Base-by-base conservation (phyloP, 2,329 filamentous ascomycete species). In the Teratosphaeria destructans region DNA sequence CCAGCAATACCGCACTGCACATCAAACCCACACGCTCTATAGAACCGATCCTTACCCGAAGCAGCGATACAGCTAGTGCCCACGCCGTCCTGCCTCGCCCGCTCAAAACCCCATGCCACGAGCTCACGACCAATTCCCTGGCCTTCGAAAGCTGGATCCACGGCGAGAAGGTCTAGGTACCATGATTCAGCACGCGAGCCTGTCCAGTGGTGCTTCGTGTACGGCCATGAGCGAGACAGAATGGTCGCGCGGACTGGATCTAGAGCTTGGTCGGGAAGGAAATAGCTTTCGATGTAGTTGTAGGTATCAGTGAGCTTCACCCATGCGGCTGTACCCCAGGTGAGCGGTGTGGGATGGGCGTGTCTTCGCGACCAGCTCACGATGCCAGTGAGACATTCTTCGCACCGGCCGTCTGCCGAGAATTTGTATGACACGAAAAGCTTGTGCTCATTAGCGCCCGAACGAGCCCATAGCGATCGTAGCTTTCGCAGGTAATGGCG, bases 61-160 rank as follows among this genome's bases (percentile, higher is more conserved):
- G 67, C 64, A 55, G 60, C 59, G 5, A 70, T 64, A 29, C 69
- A 64, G 56, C 66, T 66, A 16, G 64, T 64, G 23, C 73, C 63
- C 55, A 86, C 86, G 81, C 81, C 87, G 65, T 81, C 81, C 54
- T 52, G 43, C 54, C 55, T 66, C 52, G 70, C 68, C 10, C 60
- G 54, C 54, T 68, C 68, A n/a, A 71, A 65, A 3, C 70, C 70
- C 62, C 66, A 71, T 49, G 47, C 55, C 3, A 68, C 65, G 16
- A 72, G 59, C n/a, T 64, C 57, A 29, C 62, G 60, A 1, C 69
- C 70, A 27, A 66, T 64, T 0, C 70, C 70, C 37, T 64, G 61
- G 3, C 65, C 61, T 10, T 65, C 60, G 7, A 59, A 59, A 5
- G 57, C 37, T 1, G 68, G 65, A 56, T 65, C 65, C 1, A 70